A percentile compares a stretch with the other conserved stretches of the same genome.
Evolutionary conservation across 768 basidiomycete genomes (phyloP).

Genomic region (Rossbeevera mucosa): DNA sequence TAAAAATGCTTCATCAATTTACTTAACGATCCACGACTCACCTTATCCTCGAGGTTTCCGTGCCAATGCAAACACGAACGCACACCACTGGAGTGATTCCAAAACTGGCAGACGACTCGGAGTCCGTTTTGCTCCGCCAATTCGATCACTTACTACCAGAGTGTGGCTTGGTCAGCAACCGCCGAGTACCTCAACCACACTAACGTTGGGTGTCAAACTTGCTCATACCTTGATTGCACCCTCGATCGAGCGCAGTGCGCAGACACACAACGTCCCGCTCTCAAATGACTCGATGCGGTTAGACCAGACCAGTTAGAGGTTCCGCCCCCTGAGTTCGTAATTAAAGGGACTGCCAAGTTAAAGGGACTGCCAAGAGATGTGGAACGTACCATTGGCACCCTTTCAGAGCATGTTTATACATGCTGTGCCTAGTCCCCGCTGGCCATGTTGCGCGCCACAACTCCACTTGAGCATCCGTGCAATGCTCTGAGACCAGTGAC

Average conservation of each 20-base stretch:
- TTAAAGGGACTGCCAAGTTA: slow-evolving; percentile 6
- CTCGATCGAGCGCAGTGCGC: neutral
- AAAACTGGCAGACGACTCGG: neutral
- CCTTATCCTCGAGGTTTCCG: slow-evolving; percentile 15
- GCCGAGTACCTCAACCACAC: neutral
- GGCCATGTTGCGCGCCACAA: neutral
- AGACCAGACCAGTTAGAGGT: neutral
- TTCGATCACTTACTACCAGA: slow-evolving; percentile 11
- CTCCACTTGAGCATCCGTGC: neutral
- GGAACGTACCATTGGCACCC: neutral
- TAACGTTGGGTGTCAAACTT: neutral
- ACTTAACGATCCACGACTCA: slow-evolving; percentile 6
- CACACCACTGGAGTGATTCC: neutral
- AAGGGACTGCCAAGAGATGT: slow-evolving; percentile 9
- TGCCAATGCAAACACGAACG: neutral
- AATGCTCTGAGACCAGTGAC: neutral
- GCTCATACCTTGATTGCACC: neutral
- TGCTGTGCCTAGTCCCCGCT: slow-evolving; percentile 2
- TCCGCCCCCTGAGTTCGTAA: neutral
- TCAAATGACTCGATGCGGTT: neutral
- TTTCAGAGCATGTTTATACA: neutral
- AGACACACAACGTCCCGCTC: neutral
- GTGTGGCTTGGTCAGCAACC: neutral
- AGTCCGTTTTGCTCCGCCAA: neutral
- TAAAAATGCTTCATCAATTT: neutral